Evolutionary conservation across 2,329 filamentous ascomycete genomes (phyloP).

Genomic region (Blastomyces parvus): DNA sequence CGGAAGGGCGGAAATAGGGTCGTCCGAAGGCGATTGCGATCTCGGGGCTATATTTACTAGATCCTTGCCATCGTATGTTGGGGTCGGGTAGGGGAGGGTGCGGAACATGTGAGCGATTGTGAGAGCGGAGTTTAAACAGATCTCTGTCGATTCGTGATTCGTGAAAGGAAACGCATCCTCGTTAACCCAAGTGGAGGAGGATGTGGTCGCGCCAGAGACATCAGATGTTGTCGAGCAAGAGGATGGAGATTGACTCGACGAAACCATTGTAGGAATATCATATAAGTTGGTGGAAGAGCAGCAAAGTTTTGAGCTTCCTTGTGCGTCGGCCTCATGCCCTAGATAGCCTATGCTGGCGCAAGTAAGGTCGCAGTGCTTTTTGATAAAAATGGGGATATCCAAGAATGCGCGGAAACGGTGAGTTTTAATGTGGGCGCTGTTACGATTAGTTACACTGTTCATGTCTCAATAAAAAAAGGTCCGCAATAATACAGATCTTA

Average conservation of each 20-base stretch:
- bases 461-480: constrained; percentile 9
- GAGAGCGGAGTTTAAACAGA: constrained; percentile 34
- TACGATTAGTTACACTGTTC: not conserved
- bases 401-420: constrained; percentile 40
- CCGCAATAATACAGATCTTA: constrained; percentile 13
- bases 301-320: constrained; percentile 23
- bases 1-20: constrained; percentile 21
- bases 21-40: constrained; percentile 4
- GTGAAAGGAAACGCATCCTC: constrained; percentile 33
- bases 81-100: constrained; percentile 30
- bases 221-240: constrained; percentile 23
- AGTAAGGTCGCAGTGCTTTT: constrained; percentile 36
- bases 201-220: constrained; percentile 8
- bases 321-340: constrained; percentile 11
- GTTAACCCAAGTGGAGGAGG: constrained; percentile 20
- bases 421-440: constrained; percentile 38
- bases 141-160: constrained; percentile 33
- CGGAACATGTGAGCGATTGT: constrained; percentile 36
- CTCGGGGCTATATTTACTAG: constrained; percentile 3
- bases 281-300: constrained; percentile 28
- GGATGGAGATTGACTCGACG: constrained; percentile 27
- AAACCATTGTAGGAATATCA: constrained; percentile 23
- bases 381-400: constrained; percentile 39
- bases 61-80: constrained; percentile 19
- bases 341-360: constrained; percentile 14